These are phyloP conservation scores for Cercophora samala DNA, from an alignment of 495 filamentous ascomycete species.

Conservation along the genomic window DNA sequence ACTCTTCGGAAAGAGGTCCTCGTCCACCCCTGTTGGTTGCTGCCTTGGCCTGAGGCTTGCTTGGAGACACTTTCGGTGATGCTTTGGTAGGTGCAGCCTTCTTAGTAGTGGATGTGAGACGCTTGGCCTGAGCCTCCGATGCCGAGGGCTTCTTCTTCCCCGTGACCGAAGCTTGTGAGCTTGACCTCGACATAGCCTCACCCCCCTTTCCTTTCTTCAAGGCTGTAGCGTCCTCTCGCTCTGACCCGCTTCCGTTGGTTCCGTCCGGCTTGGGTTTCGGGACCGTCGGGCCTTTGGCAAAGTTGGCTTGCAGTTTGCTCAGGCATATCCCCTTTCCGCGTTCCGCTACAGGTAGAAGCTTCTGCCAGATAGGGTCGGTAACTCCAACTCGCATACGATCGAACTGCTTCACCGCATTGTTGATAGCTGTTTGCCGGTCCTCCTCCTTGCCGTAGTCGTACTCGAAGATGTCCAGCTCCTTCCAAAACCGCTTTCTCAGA, in stretches of 20 bases:
- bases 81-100: constrained; percentile 34
- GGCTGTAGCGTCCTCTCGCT: constrained; percentile 35
- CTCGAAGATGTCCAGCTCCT: constrained; percentile 78
- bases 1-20: constrained; percentile 58
- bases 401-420: constrained; percentile 77
- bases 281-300: constrained; percentile 56
- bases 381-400: constrained; percentile 73
- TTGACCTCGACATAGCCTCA: constrained; percentile 53
- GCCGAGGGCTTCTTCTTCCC: constrained; percentile 61
- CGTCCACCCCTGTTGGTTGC: constrained; percentile 23
- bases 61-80: constrained; percentile 35
- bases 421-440: constrained; percentile 74
- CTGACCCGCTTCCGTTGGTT: constrained; percentile 54
- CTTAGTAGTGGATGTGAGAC: constrained; percentile 55
- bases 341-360: constrained; percentile 67
- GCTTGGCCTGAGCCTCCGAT: constrained; percentile 61
- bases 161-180: constrained; percentile 45
- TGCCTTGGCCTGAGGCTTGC: constrained; percentile 29
- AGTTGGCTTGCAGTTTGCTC: constrained; percentile 64
- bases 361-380: constrained; percentile 76
- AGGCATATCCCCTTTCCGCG: constrained; percentile 76
- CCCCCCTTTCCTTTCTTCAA: constrained; percentile 42
- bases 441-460: constrained; percentile 65
- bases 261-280: constrained; percentile 58
- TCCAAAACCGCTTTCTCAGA: constrained; percentile 68